Evolutionary conservation across 2,329 filamentous ascomycete genomes (phyloP), one percentile per base, ranked within the genome.

Genomic region (Trichoderma sp.): DNA sequence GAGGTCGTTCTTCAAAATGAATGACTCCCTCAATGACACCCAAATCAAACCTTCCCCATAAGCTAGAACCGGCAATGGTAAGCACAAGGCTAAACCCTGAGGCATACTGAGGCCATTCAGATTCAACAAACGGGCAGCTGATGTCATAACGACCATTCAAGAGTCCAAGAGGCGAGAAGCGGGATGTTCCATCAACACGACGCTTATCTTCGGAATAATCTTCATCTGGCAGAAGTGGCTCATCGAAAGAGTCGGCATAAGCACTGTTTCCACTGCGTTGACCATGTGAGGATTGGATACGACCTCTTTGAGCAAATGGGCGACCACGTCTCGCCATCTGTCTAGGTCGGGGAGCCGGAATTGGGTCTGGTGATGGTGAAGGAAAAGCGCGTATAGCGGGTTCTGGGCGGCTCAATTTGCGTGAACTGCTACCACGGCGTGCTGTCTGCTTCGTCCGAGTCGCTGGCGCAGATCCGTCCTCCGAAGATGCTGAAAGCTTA

Each of bases 21-120:
- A 85, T 72, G 3, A 85, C 72, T 1, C 83, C 82, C 45, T 75
- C 68, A 42, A 82, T 75, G 8, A 79, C 65, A 0, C 80, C 80
- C 5, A 84, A 75, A 52, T 81, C 75, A 70, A 86, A 85, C 1
- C 70, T 73, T 0, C 80, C 83, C 83, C 84, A 86, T 8, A 85
- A 71, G 15, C 70, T 77, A 5, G 72, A 73, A 13, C 79, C 78
- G 17, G 74, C 75, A 1, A 82, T 76, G 2, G 80, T 80, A 17
- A 83, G 73, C 48, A 80, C 74, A 10, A 82, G 71, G 2, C 70
- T 70, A 25, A 80, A 75, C 27, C 78, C 74, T 3, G 70, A 64
- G 4, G 70, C 60, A 5, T 70, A 58, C 22, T 73, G 53, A 2
- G 70, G 64, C 76, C 76, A 80, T 34, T 78, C 29, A 0, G 32